These are phyloP conservation scores for Omphalotus guepiniiformis DNA, from an alignment of 768 basidiomycete species.

Conservation along the genomic window DNA sequence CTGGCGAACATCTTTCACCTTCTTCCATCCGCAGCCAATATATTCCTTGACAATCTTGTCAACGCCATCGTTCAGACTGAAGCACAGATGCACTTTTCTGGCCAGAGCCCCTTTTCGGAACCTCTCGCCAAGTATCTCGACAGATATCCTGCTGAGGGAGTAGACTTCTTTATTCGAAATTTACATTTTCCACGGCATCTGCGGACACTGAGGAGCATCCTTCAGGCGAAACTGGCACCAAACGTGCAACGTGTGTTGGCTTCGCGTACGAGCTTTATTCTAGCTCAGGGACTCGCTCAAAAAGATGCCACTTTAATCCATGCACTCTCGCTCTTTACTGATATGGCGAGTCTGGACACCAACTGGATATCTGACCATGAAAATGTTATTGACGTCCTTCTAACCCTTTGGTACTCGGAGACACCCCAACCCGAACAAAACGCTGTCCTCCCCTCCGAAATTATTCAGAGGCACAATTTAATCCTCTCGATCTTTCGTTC, in stretches of 20 bases:
- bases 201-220: conserved; percentile 78
- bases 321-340: conserved; percentile 71
- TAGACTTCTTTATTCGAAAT: conserved; percentile 79
- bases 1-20: conserved; percentile 97
- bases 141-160: conserved; percentile 81
- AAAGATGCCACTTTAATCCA: conserved; percentile 56
- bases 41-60: conserved; percentile 86
- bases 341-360: conserved; percentile 64
- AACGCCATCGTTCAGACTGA: conserved; percentile 90
- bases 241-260: conserved; percentile 66
- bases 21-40: conserved; percentile 87
- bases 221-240: conserved; percentile 76
- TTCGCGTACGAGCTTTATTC: conserved; percentile 52
- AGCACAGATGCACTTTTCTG: conserved; percentile 85
- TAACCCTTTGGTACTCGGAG: conserved; percentile 68
- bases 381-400: conserved; percentile 64
- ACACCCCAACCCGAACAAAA: conserved; percentile 40
- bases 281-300: conserved; percentile 46
- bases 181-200: conserved; percentile 77
- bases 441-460: no score
- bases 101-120: conserved; percentile 87
- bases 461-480: conserved; percentile 56
- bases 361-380: conserved; percentile 68
- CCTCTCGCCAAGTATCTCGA: conserved; percentile 90
- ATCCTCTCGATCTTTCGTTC: conserved; percentile 77